Evolutionary conservation across 345 rosid genomes (phyloP).

Genomic region (Chamaenerion angustifolium): DNA sequence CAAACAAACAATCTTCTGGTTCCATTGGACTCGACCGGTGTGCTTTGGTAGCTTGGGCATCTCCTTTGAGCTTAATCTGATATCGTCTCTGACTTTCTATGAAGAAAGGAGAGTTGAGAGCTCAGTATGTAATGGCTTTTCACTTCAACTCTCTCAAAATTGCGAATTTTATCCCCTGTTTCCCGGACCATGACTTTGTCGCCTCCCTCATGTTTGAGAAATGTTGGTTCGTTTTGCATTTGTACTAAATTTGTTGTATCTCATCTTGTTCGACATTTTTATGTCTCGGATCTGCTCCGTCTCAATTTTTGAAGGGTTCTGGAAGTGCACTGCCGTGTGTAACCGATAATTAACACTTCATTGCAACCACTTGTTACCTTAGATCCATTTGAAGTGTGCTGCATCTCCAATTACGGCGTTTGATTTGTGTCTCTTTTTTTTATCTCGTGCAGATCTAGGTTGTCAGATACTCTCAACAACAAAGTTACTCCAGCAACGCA

Average conservation of each 20-base stretch:
- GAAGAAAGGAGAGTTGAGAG: too few relatives aligned
- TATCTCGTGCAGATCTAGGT: conserved; percentile 43
- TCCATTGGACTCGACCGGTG: too few relatives aligned
- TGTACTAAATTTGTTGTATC: background rate
- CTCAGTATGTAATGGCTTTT: background rate
- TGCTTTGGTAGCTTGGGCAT: too few relatives aligned
- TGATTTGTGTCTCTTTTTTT: conserved; percentile 3
- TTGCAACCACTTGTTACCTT: background rate
- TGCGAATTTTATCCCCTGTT: background rate
- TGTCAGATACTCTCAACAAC: conserved; percentile 51
- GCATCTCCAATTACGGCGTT: conserved; percentile 1
- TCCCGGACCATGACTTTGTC: too few relatives aligned
- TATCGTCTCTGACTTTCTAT: background rate
- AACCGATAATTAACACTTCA: too few relatives aligned
- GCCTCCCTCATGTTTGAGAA: too few relatives aligned
- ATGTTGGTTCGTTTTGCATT: too few relatives aligned
- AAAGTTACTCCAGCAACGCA: conserved; percentile 65
- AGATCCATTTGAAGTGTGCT: conserved; percentile 5
- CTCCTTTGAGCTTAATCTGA: conserved; percentile 14
- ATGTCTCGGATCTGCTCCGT: background rate
- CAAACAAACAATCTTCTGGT: too few relatives aligned
- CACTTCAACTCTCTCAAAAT: background rate
- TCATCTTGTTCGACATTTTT: too few relatives aligned
- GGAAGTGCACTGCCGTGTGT: too few relatives aligned
- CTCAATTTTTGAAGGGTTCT: too few relatives aligned